Evolutionary conservation across 2,329 filamentous ascomycete genomes (phyloP), one percentile per base, ranked within the genome.

Genomic region (Ambrosiella beaveri): DNA sequence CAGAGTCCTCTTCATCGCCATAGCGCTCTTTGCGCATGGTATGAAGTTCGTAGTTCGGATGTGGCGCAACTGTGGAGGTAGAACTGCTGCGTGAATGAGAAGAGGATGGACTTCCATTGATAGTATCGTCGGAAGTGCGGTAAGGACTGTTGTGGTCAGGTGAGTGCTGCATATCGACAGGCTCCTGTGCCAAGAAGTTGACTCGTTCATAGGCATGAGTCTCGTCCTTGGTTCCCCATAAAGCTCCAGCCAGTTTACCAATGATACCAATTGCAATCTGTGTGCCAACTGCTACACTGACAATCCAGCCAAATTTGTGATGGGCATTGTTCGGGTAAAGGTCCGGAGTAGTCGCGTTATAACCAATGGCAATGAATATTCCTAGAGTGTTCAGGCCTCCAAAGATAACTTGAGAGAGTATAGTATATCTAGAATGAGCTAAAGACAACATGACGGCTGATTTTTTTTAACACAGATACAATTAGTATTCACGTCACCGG

Each of bases 261-360:
- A 88, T 70, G 57, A 88, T 67, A 54, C 81, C 79, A 66, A 95
- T 73, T 44, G 85, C 65, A 13, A 85, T 76, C 71, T 95, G 91
- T 0, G 77, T 81, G 56, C 75, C 75, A 9, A 86, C 75, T 3
- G 90, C 74, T 74, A 80, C 85, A 2, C 85, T 91, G 37, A 85
- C 76, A 47, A 87, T 75, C 91, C 91, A 97, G 57, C 89, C 89
- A 49, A 91, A 77, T 68, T 86, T 89, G 72, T 89, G 83, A 68
- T 96, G 90, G n/a, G 85, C 80, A 66, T 95, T 95, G 66, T 86
- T 84, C 38, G 82, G 82, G 67, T 95, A 96, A 19, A 96, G 73
- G 66, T 95, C 87, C 0, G 89, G 88, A 0, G 88, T 95, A 62
- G 79, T 81, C 59, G 78, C 75, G 67, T 93, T 88, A 73, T 95